Evolutionary conservation across 192 early-diverging fungal genomes (phyloP).

Genomic region (Rhizophagus clarus): DNA sequence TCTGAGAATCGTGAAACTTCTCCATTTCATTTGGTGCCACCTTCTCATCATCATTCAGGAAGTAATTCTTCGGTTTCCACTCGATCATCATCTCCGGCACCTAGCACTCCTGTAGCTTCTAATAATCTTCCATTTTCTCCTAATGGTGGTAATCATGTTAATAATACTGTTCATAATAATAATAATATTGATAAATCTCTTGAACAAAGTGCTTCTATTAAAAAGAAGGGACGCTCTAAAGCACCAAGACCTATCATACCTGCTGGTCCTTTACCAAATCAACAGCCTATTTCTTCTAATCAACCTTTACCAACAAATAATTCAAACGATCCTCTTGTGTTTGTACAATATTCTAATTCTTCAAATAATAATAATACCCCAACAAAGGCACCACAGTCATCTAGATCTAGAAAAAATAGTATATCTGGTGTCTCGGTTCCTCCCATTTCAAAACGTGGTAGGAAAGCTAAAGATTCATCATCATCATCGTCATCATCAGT

Average conservation of each 20-base stretch:
- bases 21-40: slow-evolving; percentile 7
- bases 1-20: slow-evolving; percentile 3
- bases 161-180: background rate
- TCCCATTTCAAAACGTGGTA: background rate
- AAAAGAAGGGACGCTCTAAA: slow-evolving; percentile 1
- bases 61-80: slow-evolving; percentile 15
- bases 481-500: background rate
- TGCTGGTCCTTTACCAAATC: slow-evolving; percentile 6
- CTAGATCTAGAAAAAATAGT: slow-evolving; percentile 20
- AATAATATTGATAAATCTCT: slow-evolving; percentile 2
- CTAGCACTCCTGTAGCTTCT: background rate
- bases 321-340: background rate
- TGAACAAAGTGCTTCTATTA: background rate
- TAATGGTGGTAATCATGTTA: background rate
- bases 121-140: background rate
- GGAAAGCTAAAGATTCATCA: slow-evolving; percentile 2
- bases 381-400: background rate
- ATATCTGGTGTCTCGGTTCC: background rate
- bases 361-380: background rate
- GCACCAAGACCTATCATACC: slow-evolving; percentile 4
- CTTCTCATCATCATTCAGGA: slow-evolving; percentile 20
- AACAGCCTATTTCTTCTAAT: background rate
- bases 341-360: slow-evolving; percentile 5
- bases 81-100: slow-evolving; percentile 6
- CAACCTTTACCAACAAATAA: background rate